A percentile compares a stretch with the other conserved stretches of the same genome.
These are phyloP conservation scores for Medicago arabica DNA, from an alignment of 306 rosid species.

Conservation along the genomic window DNA sequence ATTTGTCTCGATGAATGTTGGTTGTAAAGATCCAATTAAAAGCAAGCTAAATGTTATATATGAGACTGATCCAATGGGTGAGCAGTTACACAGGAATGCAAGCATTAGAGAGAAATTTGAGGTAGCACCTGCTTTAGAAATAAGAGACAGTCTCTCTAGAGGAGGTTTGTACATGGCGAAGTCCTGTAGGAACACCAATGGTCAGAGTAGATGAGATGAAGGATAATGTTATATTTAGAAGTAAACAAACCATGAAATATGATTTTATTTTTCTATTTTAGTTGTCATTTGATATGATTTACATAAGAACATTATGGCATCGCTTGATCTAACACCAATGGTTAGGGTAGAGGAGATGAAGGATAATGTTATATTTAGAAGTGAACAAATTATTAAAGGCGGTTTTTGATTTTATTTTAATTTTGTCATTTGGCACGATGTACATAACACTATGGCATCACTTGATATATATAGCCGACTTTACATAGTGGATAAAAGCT, in stretches of 20 bases:
- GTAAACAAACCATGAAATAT: neutral
- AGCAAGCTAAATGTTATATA: neutral
- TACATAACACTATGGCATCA: neutral
- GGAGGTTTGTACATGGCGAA: neutral
- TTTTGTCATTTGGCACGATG: neutral
- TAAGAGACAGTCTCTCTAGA: neutral
- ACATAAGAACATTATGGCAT: neutral
- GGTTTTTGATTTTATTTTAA: neutral
- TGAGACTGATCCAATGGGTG: neutral
- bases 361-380: too few relatives aligned
- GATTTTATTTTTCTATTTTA: neutral
- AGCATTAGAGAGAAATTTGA: neutral
- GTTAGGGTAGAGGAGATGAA: too few relatives aligned
- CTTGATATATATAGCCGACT: neutral
- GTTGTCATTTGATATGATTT: neutral
- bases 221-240: neutral
- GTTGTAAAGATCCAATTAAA: slow-evolving; percentile 1
- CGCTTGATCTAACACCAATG: neutral
- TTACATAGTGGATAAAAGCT: neutral
- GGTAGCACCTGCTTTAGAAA: neutral
- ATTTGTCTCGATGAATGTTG: slow-evolving; percentile 2
- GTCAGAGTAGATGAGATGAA: neutral
- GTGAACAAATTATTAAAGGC: too few relatives aligned
- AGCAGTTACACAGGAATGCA: neutral
- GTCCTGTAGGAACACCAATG: neutral